Evolutionary conservation across 768 basidiomycete genomes (phyloP).

Genomic region (Termitomyces sp.): DNA sequence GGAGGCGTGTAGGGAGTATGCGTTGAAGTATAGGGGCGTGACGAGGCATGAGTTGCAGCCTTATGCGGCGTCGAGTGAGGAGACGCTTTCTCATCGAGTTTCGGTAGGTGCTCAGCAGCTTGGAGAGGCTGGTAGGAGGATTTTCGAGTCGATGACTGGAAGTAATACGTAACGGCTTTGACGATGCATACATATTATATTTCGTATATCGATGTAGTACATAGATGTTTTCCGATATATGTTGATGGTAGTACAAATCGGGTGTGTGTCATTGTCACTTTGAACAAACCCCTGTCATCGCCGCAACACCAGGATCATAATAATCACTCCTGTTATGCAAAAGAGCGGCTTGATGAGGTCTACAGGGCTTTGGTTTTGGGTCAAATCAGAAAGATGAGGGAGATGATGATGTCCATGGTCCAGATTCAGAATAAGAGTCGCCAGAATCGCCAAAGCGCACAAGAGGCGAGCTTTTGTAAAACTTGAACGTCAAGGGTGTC

Average conservation of each 20-base stretch:
- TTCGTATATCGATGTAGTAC: background rate
- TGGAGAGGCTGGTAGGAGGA: constrained; percentile 1
- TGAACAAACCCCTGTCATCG: background rate
- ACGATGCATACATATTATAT: no score
- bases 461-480: constrained; percentile 8
- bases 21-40: constrained; percentile 53
- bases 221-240: background rate
- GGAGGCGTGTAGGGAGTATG: constrained; percentile 66
- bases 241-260: background rate
- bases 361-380: background rate
- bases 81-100: constrained; percentile 36
- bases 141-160: background rate
- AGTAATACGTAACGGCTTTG: no score
- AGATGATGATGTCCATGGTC: constrained; percentile 1
- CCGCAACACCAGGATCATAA: background rate
- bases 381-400: background rate
- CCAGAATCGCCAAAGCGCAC: background rate
- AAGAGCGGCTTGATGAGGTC: background rate
- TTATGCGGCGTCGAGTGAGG: constrained; percentile 47
- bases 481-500: constrained; percentile 8
- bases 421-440: background rate
- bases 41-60: constrained; percentile 59
- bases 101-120: constrained; percentile 6
- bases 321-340: background rate
- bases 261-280: no score